Conservation (phyloP, 768 basidiomycete species). For the Rhodotorula babjevae region DNA sequence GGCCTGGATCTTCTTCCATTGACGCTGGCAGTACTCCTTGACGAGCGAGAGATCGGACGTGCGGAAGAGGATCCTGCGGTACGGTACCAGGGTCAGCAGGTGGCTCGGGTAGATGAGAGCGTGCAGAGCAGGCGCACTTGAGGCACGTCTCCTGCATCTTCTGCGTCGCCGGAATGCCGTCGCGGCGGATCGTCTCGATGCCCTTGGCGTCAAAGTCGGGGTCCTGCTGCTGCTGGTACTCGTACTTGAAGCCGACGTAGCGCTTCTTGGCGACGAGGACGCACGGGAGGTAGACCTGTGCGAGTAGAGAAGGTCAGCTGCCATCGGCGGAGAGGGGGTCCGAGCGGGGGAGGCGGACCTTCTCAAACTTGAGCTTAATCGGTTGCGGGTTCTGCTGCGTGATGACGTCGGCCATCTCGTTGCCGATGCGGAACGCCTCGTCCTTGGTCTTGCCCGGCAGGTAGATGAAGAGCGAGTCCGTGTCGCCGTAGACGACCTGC, state of each 20-base stretch:
- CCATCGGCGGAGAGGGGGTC: too few relatives aligned
- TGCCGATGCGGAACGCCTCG: conserved; percentile 84
- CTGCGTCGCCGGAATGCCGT: conserved; percentile 80
- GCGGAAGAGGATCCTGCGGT: conserved; percentile 76
- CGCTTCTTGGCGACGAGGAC: conserved; percentile 97
- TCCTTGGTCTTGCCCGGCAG: conserved; percentile 86
- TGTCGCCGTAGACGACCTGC: conserved; percentile 92
- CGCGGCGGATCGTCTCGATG: conserved; percentile 91
- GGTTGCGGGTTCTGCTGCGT: conserved; percentile 83
- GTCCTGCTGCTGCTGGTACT: conserved; percentile 68
- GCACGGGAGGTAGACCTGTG: conserved; percentile 85
- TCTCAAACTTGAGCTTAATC: conserved; percentile 95
- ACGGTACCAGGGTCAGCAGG: background rate
- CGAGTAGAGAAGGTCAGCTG: background rate
- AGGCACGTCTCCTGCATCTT: conserved; percentile 88
- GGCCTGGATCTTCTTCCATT: conserved; percentile 79
- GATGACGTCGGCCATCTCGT: conserved; percentile 84
- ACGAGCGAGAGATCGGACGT: conserved; percentile 81
- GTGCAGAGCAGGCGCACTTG: conserved; percentile 55
- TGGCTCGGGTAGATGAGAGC: background rate
- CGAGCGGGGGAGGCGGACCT: conserved; percentile 53
- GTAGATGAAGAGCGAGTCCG: conserved; percentile 90
- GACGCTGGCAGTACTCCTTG: conserved; percentile 76
- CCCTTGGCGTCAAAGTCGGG: conserved; percentile 93
- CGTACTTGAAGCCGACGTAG: conserved; percentile 95